Base-by-base conservation (phyloP, 2,329 filamentous ascomycete genomes). In the Setomelanomma holmii region DNA sequence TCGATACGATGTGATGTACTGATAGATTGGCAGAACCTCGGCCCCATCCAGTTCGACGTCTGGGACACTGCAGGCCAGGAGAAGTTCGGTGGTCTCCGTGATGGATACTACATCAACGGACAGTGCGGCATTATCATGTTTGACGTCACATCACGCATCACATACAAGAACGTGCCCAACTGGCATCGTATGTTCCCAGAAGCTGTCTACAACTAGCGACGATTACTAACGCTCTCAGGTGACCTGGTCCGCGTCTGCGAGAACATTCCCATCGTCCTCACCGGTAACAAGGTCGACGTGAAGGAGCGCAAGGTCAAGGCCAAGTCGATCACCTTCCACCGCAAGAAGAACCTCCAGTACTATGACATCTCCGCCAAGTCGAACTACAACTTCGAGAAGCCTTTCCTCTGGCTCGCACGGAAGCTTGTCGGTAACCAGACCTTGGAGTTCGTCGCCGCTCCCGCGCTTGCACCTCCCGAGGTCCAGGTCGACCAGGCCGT, bases 101-200 rank as follows among this genome's bases (percentile, higher is more conserved):
- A 99, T 81, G 93, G 93, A 70, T 99, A 99, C 88, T 99, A 99
- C 86, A 99, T 99, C 86, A 97, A 97, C 84, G 93, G 93, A 75
- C 93, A 98, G 83, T 98, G 93, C 81, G 93, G 95, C 83, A 97
- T 99, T 85, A 98, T 99, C 88, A 99, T 99, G 93, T 99, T 99
- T 80, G 93, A 99, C 80, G 93, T 99, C 67, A 98, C 95, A 62
- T 97, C 93, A 69, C 91, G 95, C 77, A 98, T 99, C 79, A 99
- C 95, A 79, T 99, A 99, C 89, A 99, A 99, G 90, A 99, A 99
- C 85, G 95, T 99, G 63, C 95, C 95, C 83, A 98, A 98, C 90
- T 99, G 95, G 95, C 95, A 99, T 82, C 95, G 95, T 96, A 88
- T 78, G 91, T 87, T 55, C 36, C 45, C 24, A 51, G 21, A 24